A percentile compares a stretch with the other conserved stretches of the same genome.
Evolutionary conservation across 2,329 filamentous ascomycete species (phyloP).

Genomic region (Colletotrichum kahawae): DNA sequence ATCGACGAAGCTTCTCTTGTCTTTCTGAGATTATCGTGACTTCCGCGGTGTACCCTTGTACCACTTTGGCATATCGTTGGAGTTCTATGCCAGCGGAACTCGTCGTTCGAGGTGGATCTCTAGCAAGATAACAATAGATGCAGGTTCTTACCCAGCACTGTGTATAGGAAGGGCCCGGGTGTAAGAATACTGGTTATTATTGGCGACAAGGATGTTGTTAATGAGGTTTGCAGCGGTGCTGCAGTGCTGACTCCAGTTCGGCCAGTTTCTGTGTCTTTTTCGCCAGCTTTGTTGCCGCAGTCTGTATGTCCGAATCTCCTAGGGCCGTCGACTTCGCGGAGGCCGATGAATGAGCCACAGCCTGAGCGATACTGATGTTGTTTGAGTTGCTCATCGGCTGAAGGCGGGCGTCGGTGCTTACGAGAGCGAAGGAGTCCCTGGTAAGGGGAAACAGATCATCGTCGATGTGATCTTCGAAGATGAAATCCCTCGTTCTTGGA

Average conservation of each 20-base stretch:
- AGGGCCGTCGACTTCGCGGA: background rate
- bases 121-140: background rate
- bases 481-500: too few species aligned
- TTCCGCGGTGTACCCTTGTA: background rate
- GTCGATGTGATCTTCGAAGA: too few species aligned
- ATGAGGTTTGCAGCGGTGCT: background rate
- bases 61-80: background rate
- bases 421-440: too few species aligned
- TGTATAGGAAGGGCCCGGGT: background rate
- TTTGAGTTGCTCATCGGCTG: background rate
- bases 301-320: background rate
- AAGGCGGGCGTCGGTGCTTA: background rate
- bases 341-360: background rate
- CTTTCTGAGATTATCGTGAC: background rate
- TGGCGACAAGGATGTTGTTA: background rate
- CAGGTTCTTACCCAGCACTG: background rate
- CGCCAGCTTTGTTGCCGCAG: background rate
- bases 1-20: background rate
- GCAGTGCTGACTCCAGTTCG: background rate
- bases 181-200: background rate
- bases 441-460: too few species aligned
- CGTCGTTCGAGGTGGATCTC: background rate
- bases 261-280: background rate
- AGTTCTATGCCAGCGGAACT: background rate
- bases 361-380: background rate